Evolutionary conservation across 331 rosid species (phyloP).

Genomic region (Quercus lobata): DNA sequence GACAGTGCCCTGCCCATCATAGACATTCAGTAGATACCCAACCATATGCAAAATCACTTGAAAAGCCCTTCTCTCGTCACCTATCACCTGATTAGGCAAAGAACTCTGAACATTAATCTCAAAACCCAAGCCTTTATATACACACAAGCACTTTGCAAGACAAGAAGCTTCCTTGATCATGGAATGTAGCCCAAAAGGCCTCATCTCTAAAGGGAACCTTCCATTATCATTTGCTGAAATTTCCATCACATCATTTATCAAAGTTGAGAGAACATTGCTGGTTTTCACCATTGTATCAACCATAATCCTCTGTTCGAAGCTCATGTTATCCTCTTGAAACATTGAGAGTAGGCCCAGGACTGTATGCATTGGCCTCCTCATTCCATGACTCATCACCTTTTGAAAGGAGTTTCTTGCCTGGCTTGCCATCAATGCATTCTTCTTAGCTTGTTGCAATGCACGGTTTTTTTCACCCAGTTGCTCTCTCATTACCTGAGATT

Average conservation of each 20-base stretch:
- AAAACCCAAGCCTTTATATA: conserved; percentile 71
- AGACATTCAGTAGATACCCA: conserved; percentile 69
- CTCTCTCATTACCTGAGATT: conserved; percentile 97
- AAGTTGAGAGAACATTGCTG: conserved; percentile 80
- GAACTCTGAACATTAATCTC: conserved; percentile 72
- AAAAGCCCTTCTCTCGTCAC: conserved; percentile 93
- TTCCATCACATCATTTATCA: conserved; percentile 94
- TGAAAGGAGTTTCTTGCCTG: conserved; percentile 88
- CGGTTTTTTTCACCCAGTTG: conserved; percentile 91
- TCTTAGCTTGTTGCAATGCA: conserved; percentile 81
- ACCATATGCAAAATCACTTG: conserved; percentile 98
- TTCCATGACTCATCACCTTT: conserved; percentile 96
- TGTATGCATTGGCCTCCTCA: conserved; percentile 99
- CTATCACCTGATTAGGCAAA: conserved; percentile 78
- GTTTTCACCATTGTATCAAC: conserved; percentile 86
- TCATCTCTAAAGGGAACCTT: conserved; percentile 68
- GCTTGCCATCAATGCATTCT: conserved; percentile 96
- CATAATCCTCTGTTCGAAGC: conserved; percentile 63
- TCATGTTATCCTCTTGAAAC: conserved; percentile 68
- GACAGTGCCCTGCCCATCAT: conserved; percentile 48
- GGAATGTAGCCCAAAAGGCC: conserved; percentile 72
- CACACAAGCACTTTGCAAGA: too few relatives aligned
- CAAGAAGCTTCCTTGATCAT: conserved; percentile 93
- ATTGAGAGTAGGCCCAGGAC: conserved; percentile 86
- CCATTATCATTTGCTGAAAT: conserved; percentile 71